Conservation (phyloP, 2,329 filamentous ascomycete genomes). For the Chaetomium sp. region DNA sequence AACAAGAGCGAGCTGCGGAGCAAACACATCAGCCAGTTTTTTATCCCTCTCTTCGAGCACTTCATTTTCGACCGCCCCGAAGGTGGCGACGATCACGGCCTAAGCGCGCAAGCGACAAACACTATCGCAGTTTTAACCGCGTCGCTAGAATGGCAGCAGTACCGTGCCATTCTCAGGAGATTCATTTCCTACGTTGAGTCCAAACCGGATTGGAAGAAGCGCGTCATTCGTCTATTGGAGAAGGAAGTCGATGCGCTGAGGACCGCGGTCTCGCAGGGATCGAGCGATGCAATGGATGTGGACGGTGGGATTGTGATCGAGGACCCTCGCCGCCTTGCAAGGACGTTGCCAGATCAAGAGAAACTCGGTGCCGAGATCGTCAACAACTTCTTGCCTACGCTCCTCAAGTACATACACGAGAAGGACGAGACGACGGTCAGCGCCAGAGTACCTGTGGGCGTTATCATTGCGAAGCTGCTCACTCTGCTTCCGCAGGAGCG, state of each 20-base stretch:
- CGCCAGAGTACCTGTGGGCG: constrained; percentile 80
- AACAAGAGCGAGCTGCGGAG: constrained; percentile 58
- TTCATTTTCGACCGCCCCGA: constrained; percentile 82
- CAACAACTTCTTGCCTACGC: constrained; percentile 67
- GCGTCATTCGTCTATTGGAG: constrained; percentile 73
- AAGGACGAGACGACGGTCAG: constrained; percentile 95
- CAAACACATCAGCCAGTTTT: constrained; percentile 75
- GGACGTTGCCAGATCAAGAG: constrained; percentile 57
- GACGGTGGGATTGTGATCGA: constrained; percentile 27
- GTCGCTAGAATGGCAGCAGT: constrained; percentile 85
- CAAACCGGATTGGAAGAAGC: constrained; percentile 79
- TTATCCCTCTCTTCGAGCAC: constrained; percentile 87
- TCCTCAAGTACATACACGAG: constrained; percentile 81
- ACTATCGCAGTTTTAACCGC: constrained; percentile 69
- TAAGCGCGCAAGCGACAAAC: constrained; percentile 78
- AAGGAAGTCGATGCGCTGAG: constrained; percentile 73
- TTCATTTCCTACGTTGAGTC: constrained; percentile 77
- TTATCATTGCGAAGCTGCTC: constrained; percentile 82
- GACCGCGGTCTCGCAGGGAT: constrained; percentile 38
- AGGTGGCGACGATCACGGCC: constrained; percentile 68
- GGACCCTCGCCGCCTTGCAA: constrained; percentile 45
- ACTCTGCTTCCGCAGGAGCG: constrained; percentile 69
- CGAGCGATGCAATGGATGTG: constrained; percentile 38
- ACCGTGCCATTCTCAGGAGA: constrained; percentile 73
- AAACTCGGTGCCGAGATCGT: constrained; percentile 68